Evolutionary conservation across 192 early-diverging fungal genomes (phyloP), one percentile per base, ranked within the genome.

Genomic region (Entomortierella lignicola): DNA sequence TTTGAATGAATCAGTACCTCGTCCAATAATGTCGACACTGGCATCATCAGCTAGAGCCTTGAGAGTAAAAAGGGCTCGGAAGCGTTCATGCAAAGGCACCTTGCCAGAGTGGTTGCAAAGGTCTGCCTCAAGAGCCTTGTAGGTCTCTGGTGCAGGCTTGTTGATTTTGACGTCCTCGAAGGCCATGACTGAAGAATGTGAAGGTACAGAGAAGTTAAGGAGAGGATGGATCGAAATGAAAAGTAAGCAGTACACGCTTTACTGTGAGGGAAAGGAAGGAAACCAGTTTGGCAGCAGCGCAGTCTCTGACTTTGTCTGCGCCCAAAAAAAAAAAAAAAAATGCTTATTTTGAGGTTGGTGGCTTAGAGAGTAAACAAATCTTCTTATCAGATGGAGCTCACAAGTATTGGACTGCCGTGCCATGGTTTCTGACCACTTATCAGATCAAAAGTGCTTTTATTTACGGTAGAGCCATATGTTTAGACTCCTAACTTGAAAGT

Each of bases 41-140:
- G 81, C 69, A 55, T 91, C 82, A 73, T 91, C 91, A 47, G 88
- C 88, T 43, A 97, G 80, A 61, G 87, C 86, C 85, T 97, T 97
- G 54, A 99, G 89, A 29, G 93, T 94, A 82, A 99, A 99, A 50
- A 99, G 85, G 15, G 95, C 94, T 43, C 97, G 89, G 86, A 97
- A 99, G 50, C 97, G 90, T 77, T 93, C 88, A 34, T 90, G 87
- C 29, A 99, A 85, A n/a, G 94, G 85, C 50, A 86, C 83, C 17
- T 83, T 71, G 44, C 91, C 91, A 50, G 85, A 63, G 67, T 71
- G 79, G 44, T 91, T 88, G 55, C 89, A 87, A 18, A 94, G 84
- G 67, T 89, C 74, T 44, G 70, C 82, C 37, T 91, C 90, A 30
- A 94, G 83, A 71, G 87, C 82, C 60, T 87, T 81, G 75, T 94